Conservation (phyloP, 495 filamentous ascomycete genomes). For the Venustampulla echinocandica region DNA sequence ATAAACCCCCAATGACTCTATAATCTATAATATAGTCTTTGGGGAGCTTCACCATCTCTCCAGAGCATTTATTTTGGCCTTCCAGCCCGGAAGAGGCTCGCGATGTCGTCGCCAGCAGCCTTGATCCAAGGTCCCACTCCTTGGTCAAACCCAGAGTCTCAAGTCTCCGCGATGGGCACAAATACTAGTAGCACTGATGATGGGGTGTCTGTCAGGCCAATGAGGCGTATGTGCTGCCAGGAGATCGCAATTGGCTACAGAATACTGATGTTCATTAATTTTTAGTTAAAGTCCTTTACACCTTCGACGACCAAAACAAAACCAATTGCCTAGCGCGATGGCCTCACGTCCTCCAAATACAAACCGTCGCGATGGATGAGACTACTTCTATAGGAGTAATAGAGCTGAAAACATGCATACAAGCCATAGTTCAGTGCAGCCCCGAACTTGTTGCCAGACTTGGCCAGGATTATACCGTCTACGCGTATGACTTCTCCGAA, state of each 20-base stretch:
- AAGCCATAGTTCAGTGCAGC: slow-evolving; percentile 67
- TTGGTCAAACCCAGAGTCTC: slow-evolving; percentile 2
- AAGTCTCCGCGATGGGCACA: slow-evolving; percentile 1
- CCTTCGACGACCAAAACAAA: slow-evolving; percentile 84
- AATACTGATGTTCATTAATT: slow-evolving; percentile 14
- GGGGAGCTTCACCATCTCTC: slow-evolving; percentile 5
- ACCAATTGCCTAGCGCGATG: slow-evolving; percentile 88
- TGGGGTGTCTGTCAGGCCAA: slow-evolving; percentile 38
- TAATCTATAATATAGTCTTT: slow-evolving; percentile 4
- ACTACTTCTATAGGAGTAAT: slow-evolving; percentile 68
- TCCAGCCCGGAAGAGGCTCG: slow-evolving; percentile 9
- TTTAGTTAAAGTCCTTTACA: slow-evolving; percentile 91
- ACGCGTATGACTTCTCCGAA: slow-evolving; percentile 95
- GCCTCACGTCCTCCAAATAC: slow-evolving; percentile 71
- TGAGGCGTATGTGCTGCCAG: slow-evolving; percentile 36
- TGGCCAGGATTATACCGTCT: slow-evolving; percentile 89
- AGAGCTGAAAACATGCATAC: slow-evolving; percentile 81
- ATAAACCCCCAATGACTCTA: slow-evolving; percentile 13
- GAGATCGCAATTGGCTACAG: background rate
- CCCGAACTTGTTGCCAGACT: slow-evolving; percentile 79
- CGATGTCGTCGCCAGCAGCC: slow-evolving; percentile 21
- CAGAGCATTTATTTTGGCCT: slow-evolving; percentile 8
- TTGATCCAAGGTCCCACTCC: slow-evolving; percentile 1
- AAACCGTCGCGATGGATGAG: slow-evolving; percentile 72
- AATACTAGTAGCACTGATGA: slow-evolving; percentile 26